Percentiles rank a stretch among this genome's conserved stretches.
Conservation (phyloP, 495 filamentous ascomycete genomes). For the Cercophora samala region DNA sequence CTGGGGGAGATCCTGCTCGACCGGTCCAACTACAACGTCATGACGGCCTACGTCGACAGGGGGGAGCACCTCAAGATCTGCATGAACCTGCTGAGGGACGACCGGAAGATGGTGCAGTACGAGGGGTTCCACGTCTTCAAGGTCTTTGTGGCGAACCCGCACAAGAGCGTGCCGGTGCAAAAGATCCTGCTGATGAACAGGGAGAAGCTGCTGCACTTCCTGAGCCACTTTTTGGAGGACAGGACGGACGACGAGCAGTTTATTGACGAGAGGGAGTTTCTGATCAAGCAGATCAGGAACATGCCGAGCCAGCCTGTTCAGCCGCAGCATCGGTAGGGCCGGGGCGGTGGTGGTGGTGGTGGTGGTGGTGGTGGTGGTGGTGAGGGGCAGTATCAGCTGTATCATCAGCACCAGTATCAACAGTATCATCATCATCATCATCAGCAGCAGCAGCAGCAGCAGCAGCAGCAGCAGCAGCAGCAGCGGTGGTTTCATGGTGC, state of each 20-base stretch:
- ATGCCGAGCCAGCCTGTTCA: conserved; percentile 63
- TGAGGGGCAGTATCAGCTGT: no score
- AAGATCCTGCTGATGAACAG: conserved; percentile 95
- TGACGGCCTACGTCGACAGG: conserved; percentile 94
- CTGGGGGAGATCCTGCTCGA: conserved; percentile 93
- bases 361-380: no score
- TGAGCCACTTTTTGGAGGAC: conserved; percentile 90
- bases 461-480: no score
- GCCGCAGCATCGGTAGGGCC: conserved; percentile 2
- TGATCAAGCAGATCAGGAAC: conserved; percentile 89
- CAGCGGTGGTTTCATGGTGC: background rate
- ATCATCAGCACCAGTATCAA: no score
- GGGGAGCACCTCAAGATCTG: conserved; percentile 94
- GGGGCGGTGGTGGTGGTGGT: no score
- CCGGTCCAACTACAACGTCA: conserved; percentile 93
- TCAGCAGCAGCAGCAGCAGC: no score
- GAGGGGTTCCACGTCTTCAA: conserved; percentile 99
- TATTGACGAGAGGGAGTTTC: conserved; percentile 92
- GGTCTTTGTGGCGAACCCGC: conserved; percentile 96
- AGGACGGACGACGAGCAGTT: conserved; percentile 98
- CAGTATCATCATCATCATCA: no score
- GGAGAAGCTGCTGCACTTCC: conserved; percentile 80
- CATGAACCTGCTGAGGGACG: conserved; percentile 93
- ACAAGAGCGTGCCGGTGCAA: conserved; percentile 91
- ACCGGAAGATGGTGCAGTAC: conserved; percentile 98